Percentiles rank a stretch among this genome's conserved stretches.
These are phyloP conservation scores for Penicillium italicum DNA, from an alignment of 2,329 filamentous ascomycete genomes.

Conservation along the genomic window DNA sequence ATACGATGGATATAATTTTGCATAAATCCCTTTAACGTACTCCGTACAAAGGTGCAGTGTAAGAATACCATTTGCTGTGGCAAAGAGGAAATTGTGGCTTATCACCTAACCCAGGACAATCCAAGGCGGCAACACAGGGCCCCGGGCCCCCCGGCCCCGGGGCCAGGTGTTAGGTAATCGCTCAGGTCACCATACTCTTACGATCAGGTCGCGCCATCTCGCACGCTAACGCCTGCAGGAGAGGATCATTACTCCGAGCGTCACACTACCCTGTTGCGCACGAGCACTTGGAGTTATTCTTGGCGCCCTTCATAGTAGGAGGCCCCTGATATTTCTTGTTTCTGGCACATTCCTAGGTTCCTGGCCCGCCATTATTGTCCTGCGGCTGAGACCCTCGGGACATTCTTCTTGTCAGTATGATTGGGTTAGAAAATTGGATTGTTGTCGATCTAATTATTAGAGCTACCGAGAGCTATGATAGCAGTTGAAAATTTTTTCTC, in stretches of 20 bases:
- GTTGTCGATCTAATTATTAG: neutral
- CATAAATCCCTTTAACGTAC: neutral
- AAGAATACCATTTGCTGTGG: neutral
- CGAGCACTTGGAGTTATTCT: constrained; percentile 11
- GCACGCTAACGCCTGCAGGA: constrained; percentile 14
- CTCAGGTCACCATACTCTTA: neutral
- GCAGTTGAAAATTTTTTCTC: neutral
- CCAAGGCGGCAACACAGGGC: neutral
- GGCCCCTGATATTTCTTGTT: neutral
- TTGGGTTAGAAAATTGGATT: neutral
- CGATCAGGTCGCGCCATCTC: constrained; percentile 21
- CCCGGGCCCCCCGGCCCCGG: neutral
- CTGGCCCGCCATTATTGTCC: constrained; percentile 13
- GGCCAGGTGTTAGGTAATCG: constrained; percentile 1
- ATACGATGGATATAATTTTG: neutral
- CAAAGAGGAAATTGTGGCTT: neutral
- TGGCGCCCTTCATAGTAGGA: neutral
- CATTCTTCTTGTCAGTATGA: neutral
- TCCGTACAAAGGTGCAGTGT: neutral
- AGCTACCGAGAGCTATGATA: neutral
- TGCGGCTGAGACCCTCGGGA: constrained; percentile 12
- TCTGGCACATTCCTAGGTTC: constrained; percentile 17
- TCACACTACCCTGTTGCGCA: constrained; percentile 5
- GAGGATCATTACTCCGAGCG: constrained; percentile 22
- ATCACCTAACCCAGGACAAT: neutral